These are phyloP conservation scores for Platanthera guangdongensis DNA, from an alignment of 106 monocot species.

Conservation along the genomic window DNA sequence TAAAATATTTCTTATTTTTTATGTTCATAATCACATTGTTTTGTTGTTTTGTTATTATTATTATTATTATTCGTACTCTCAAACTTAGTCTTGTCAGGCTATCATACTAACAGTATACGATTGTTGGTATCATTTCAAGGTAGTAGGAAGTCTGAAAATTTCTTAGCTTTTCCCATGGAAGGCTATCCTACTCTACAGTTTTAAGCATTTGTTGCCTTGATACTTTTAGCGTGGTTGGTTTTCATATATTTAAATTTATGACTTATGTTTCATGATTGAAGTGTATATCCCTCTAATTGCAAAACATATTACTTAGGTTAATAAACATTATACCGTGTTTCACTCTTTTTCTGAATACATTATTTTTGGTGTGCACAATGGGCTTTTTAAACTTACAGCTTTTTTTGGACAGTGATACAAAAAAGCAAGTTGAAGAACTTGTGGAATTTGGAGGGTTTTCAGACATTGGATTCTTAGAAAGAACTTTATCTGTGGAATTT, in stretches of 20 bases:
- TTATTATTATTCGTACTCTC: not conserved
- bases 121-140: too few species aligned
- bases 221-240: not conserved
- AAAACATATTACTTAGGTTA: not conserved
- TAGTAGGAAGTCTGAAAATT: too few species aligned
- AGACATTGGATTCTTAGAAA: slow-evolving; percentile 55
- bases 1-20: not conserved
- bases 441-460: slow-evolving; percentile 77
- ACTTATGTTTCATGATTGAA: not conserved
- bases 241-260: not conserved
- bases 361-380: not conserved
- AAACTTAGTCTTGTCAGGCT: not conserved
- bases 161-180: not conserved
- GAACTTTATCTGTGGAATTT: slow-evolving; percentile 66
- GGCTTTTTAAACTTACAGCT: not conserved
- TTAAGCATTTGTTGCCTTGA: not conserved
- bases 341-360: not conserved
- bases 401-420: slow-evolving; percentile 45
- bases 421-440: slow-evolving; percentile 61
- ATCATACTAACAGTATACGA: too few species aligned
- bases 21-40: not conserved
- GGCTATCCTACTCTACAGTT: not conserved
- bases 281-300: not conserved
- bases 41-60: not conserved
- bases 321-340: not conserved